Percentiles rank a stretch among this genome's conserved stretches.
phyloP scores from a whole-genome alignment of 305 asterid genomes.

The Ajuga reptans region DNA sequence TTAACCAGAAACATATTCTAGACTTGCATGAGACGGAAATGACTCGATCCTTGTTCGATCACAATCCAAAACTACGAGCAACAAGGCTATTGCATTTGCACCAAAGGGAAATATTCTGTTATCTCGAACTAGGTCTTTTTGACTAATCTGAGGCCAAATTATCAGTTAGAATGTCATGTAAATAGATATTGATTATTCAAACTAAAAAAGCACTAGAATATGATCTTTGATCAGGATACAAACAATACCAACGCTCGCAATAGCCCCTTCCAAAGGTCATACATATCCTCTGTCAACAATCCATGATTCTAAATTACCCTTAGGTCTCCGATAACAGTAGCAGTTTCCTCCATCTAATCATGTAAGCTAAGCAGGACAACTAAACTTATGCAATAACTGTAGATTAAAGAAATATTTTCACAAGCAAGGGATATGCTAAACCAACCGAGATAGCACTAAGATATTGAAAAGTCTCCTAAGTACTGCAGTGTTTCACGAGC shows the following conservation, averaged over 20 bases:
- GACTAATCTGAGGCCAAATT: background rate
- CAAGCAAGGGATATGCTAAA: background rate
- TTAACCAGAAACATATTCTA: background rate
- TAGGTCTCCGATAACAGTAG: background rate
- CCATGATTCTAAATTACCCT: background rate
- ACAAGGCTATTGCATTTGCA: too few relatives aligned
- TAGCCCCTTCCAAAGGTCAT: background rate
- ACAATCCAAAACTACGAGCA: background rate
- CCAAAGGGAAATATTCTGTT: too few relatives aligned
- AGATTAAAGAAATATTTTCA: background rate
- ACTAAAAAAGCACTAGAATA: background rate
- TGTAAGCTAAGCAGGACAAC: background rate
- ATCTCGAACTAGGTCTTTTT: background rate
- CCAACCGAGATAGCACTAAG: background rate
- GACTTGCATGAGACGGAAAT: background rate
- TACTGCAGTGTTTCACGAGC: too few relatives aligned
- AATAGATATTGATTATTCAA: background rate
- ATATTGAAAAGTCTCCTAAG: too few relatives aligned
- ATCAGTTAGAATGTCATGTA: background rate
- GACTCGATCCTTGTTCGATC: background rate
- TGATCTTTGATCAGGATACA: background rate
- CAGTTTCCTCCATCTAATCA: background rate
- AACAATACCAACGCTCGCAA: background rate
- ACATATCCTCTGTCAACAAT: background rate
- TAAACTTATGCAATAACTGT: background rate